Base-by-base conservation (phyloP, 2,329 filamentous ascomycete genomes). In the Neofusicoccum sp. region DNA sequence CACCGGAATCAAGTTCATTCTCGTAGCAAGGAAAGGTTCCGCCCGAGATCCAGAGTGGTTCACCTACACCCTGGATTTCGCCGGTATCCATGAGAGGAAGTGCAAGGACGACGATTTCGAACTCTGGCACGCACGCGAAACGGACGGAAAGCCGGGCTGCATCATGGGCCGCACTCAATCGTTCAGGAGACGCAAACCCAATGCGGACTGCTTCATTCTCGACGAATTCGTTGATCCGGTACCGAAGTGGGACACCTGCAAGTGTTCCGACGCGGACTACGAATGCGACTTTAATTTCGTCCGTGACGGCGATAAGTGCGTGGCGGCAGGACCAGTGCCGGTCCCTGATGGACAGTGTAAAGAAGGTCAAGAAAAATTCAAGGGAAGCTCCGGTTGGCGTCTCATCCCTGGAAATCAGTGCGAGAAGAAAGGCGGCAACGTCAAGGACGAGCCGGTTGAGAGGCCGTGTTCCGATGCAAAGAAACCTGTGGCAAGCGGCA, bases 261-360 rank as follows among this genome's bases (percentile, higher is more conserved):
- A 91, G 44, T 99, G 95, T 77, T 87, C 88, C 0, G 86, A 90
- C 63, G 81, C 83, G 37, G 96, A 99, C 75, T 99, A 96, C 74
- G 95, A 99, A 78, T 99, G 95, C 75, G 94, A 98, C 73, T 97
- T 91, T 82, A 96, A 96, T 76, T 98, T 97, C 74, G 80, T 87
- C 64, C 85, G 86, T 63, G 83, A 83, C 39, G 81, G 85, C 3
- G 87, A 94, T 66, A 83, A 85, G 59, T 98, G 95, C 73, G 81
- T 87, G 29, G 83, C 85, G 6, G 85, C 83, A 31, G 87, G 86
- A 0, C 80, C 85, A 3, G 75, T 96, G 47, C 74, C 81, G 2
- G 80, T 87, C 1, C 93, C 93, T 0, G 84, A 90, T 50, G 91
- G 87, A 6, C 84, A 85, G 33, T 99, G 95, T 77, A 86, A 90